phyloP scores from a whole-genome alignment of 2,329 filamentous ascomycete species.

The Phialophora macrospora region DNA sequence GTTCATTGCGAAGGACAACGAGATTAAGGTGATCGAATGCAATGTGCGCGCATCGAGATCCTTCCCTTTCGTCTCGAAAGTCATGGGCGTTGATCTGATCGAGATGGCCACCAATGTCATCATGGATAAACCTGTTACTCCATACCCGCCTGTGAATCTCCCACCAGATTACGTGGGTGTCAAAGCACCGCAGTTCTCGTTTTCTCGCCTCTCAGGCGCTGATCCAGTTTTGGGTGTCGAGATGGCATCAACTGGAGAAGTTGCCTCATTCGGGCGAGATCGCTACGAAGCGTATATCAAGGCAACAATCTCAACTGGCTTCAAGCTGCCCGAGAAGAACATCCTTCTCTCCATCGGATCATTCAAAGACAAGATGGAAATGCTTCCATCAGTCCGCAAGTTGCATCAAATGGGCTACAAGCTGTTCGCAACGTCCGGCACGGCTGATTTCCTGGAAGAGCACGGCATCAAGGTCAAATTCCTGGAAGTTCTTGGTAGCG shows the following conservation, averaged over 20 bases:
- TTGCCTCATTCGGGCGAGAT: conserved; percentile 92
- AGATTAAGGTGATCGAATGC: conserved; percentile 99
- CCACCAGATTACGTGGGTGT: conserved; percentile 86
- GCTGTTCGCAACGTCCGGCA: conserved; percentile 93
- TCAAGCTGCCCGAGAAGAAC: conserved; percentile 94
- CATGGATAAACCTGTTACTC: conserved; percentile 78
- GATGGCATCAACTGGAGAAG: conserved; percentile 98
- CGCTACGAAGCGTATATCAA: conserved; percentile 99
- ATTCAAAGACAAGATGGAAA: conserved; percentile 97
- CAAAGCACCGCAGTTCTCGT: conserved; percentile 98
- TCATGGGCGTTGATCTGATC: conserved; percentile 96
- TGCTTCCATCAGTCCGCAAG: conserved; percentile 89
- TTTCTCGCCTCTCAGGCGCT: conserved; percentile 93
- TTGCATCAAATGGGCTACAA: conserved; percentile 91
- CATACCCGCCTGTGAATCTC: conserved; percentile 79
- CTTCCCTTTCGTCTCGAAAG: conserved; percentile 98
- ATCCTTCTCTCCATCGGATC: conserved; percentile 93
- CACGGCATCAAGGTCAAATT: conserved; percentile 92
- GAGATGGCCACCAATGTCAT: conserved; percentile 99
- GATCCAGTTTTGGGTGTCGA: conserved; percentile 97
- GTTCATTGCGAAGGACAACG: conserved; percentile 99
- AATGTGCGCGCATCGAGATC: conserved; percentile 95
- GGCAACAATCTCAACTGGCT: conserved; percentile 91
- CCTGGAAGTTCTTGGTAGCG: conserved; percentile 79
- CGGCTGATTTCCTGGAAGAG: conserved; percentile 93